phyloP scores from a whole-genome alignment of 768 basidiomycete species.

The Lyophyllum semitale region DNA sequence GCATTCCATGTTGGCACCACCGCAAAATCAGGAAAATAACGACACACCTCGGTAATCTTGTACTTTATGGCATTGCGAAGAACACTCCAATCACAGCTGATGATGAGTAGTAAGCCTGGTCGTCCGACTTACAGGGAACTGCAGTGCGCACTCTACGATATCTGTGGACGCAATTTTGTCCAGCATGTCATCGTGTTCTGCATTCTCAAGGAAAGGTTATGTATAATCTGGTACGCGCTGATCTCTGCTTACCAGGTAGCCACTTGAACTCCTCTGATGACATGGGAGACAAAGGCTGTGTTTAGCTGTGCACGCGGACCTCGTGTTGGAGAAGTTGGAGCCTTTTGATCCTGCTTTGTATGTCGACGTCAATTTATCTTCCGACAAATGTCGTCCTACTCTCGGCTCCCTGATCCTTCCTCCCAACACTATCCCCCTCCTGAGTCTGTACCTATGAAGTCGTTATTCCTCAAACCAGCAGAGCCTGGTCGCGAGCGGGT shows the following conservation, averaged over 20 bases:
- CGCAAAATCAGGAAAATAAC: slow-evolving; percentile 13
- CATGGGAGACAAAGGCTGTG: neutral
- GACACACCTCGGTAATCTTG: slow-evolving; percentile 64
- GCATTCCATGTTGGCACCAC: slow-evolving; percentile 8
- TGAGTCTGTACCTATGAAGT: slow-evolving; percentile 22
- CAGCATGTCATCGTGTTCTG: slow-evolving; percentile 62
- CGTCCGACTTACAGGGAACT: slow-evolving; percentile 5
- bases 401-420: slow-evolving; percentile 23
- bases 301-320: neutral
- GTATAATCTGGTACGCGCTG: neutral
- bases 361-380: neutral
- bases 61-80: slow-evolving; percentile 74
- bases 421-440: slow-evolving; percentile 3
- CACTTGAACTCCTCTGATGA: slow-evolving; percentile 42
- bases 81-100: slow-evolving; percentile 68
- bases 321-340: neutral
- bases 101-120: slow-evolving; percentile 11
- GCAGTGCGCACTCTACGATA: slow-evolving; percentile 51
- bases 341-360: neutral
- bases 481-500: slow-evolving; percentile 16
- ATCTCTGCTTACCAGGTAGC: slow-evolving; percentile 46
- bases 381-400: slow-evolving; percentile 34
- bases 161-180: slow-evolving; percentile 69
- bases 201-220: slow-evolving; percentile 13
- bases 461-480: slow-evolving; percentile 24